phyloP scores from a whole-genome alignment of 169 alveolate species.

The Ichthyophthirius multifiliis region DNA sequence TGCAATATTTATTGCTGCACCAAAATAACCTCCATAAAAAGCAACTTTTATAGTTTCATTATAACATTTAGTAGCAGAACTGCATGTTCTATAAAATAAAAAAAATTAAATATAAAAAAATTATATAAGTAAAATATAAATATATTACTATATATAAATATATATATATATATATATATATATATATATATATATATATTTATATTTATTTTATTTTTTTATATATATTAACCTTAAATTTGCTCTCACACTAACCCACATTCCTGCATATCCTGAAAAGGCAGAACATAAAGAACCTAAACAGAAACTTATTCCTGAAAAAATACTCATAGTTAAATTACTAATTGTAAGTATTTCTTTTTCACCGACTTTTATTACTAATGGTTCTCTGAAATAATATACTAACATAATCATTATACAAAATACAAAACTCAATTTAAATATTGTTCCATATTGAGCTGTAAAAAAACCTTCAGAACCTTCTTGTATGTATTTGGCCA shows the following conservation, averaged over 20 bases:
- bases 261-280: slow-evolving; percentile 85
- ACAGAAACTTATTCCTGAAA: slow-evolving; percentile 72
- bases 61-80: slow-evolving; percentile 84
- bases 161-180: too few relatives aligned
- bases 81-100: slow-evolving; percentile 54
- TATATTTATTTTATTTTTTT: not conserved
- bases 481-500: slow-evolving; percentile 79
- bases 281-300: slow-evolving; percentile 83
- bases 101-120: not conserved
- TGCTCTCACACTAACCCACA: slow-evolving; percentile 88
- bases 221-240: slow-evolving; percentile 44
- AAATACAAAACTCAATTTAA: slow-evolving; percentile 60
- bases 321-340: slow-evolving; percentile 60
- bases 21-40: slow-evolving; percentile 86
- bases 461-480: slow-evolving; percentile 88
- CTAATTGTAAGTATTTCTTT: slow-evolving; percentile 18
- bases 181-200: too few relatives aligned
- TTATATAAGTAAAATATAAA: too few relatives aligned
- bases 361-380: slow-evolving; percentile 23
- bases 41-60: slow-evolving; percentile 76
- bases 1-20: slow-evolving; percentile 82
- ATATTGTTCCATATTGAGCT: slow-evolving; percentile 83
- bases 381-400: slow-evolving; percentile 60
- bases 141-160: too few relatives aligned
- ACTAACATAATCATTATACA: slow-evolving; percentile 54